phyloP scores from a whole-genome alignment of 139 green algal species.

The Micractinium conductrix region DNA sequence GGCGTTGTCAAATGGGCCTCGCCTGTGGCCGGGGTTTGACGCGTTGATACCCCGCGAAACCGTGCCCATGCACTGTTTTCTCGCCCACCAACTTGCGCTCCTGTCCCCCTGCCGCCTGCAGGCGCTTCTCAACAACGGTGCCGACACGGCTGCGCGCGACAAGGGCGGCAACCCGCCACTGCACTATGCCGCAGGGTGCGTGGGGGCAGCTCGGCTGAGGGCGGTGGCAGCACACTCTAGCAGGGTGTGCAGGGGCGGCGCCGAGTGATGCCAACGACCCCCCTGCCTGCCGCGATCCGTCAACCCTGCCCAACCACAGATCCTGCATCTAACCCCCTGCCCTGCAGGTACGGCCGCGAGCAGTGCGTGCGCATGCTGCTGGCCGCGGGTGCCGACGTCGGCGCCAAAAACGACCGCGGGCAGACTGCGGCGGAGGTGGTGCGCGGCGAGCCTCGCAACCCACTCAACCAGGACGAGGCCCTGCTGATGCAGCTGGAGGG shows the following conservation, averaged over 20 bases:
- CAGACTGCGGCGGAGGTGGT: constrained; percentile 82
- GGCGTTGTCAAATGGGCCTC: background rate
- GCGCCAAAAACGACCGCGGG: constrained; percentile 66
- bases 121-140: constrained; percentile 46
- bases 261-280: too few relatives aligned
- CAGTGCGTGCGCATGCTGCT: constrained; percentile 69
- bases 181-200: constrained; percentile 74
- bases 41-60: too few relatives aligned
- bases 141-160: constrained; percentile 58
- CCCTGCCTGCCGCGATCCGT: too few relatives aligned
- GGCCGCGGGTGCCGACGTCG: constrained; percentile 62
- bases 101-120: constrained; percentile 5
- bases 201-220: too few relatives aligned
- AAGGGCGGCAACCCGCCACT: constrained; percentile 74
- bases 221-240: too few relatives aligned
- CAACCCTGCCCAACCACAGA: too few relatives aligned
- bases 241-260: too few relatives aligned
- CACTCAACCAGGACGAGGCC: constrained; percentile 57
- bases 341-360: constrained; percentile 62
- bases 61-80: too few relatives aligned
- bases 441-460: constrained; percentile 62
- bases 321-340: background rate
- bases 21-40: too few relatives aligned
- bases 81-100: background rate
- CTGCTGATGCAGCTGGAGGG: constrained; percentile 46